Evolutionary conservation across 768 basidiomycete species (phyloP), one percentile per base, ranked within the genome.

Genomic region (Podaxis sp.): DNA sequence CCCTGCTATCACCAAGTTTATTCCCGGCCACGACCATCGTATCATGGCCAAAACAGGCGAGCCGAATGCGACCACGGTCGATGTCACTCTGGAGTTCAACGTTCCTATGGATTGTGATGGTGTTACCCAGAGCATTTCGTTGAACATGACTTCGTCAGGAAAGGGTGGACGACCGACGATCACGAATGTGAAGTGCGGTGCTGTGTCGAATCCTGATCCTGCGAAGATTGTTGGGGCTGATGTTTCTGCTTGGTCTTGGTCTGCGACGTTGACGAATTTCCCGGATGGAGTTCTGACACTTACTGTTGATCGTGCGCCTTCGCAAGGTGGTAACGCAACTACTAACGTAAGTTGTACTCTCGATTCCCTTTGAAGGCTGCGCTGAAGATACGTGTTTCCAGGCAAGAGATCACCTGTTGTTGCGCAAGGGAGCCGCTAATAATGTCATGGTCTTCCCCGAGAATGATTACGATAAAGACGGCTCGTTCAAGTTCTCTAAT

Each of bases 401-500:
- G 86, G 75, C 80, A n/a, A 75, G 79, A 40, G 94, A 96, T 72
- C 90, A 88, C 69, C 77, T 96, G 33, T 73, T 96, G 38, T 66
- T 96, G 61, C 85, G 95, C 67, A 95, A 95, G 73, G 95, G 95
- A 43, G 68, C 80, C 13, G 63, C 82, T 2, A 73, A 83, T 68
- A 96, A 97, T 69, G 82, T 89, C 19, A 88, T 97, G 79, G 87
- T 97, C n/a, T 95, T 90, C 81, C 91, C 93, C 0, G 79, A 83
- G 22, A 82, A 85, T 43, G 93, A 96, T 70, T 96, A 94, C 71
- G 87, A 90, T 72, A 79, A 73, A 19, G 74, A 73, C 55, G 76
- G 70, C 56, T 80, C 86, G 0, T 85, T 91, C 70, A 78, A 79
- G 17, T 77, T 81, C 57, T 79, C 84, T 9, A 76, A 84, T 63